phyloP scores from a whole-genome alignment of 1,284 basidiomycete species.

The Coniferiporia weirii region DNA sequence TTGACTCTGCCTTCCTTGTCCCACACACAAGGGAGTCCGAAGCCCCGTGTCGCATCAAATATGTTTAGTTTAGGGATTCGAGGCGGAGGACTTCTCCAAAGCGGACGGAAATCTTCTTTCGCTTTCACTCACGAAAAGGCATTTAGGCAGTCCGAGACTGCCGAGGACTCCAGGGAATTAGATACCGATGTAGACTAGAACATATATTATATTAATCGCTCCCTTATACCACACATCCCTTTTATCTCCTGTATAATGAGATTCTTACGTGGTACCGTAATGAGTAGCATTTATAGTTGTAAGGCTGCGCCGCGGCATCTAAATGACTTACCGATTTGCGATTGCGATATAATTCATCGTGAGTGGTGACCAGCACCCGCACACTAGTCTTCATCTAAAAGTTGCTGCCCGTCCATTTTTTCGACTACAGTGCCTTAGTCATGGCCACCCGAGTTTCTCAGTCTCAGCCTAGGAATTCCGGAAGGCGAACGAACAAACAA shows the following conservation, averaged over 20 bases:
- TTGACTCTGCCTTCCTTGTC: neutral
- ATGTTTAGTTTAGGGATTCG: slow-evolving; percentile 13
- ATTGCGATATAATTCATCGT: neutral
- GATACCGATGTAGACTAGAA: slow-evolving; percentile 16
- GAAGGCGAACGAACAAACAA: slow-evolving; percentile 11
- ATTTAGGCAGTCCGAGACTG: neutral
- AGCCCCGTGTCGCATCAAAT: slow-evolving; percentile 4
- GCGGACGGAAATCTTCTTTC: neutral
- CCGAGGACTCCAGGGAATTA: neutral
- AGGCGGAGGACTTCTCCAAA: slow-evolving; percentile 4
- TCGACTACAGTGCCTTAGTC: neutral
- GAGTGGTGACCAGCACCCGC: neutral
- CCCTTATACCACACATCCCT: neutral
- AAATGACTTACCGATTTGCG: neutral
- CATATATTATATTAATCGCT: neutral
- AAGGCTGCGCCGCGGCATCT: neutral
- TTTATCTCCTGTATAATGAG: neutral
- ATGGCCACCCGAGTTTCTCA: neutral
- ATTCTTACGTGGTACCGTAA: too few species aligned
- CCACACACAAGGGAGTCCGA: neutral
- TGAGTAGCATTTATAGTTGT: too few species aligned
- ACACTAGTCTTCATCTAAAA: neutral
- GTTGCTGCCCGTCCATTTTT: neutral
- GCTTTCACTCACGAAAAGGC: neutral
- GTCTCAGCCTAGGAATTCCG: neutral